These are phyloP conservation scores for Thinopyrum elongatum DNA, from an alignment of 176 grass and related monocot genomes.

Conservation along the genomic window DNA sequence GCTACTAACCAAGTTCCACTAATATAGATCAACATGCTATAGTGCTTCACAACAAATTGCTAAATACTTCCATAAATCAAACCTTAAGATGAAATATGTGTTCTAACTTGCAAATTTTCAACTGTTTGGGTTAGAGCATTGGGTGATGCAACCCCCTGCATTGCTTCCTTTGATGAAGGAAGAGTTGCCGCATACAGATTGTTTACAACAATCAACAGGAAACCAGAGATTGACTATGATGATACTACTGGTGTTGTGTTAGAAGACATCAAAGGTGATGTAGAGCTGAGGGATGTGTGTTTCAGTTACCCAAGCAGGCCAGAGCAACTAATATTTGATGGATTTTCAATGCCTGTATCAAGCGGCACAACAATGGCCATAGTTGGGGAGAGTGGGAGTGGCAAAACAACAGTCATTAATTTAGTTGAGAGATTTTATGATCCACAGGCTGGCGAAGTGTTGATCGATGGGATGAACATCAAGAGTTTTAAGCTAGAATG, in stretches of 20 bases:
- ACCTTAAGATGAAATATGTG: neutral
- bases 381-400: conserved; percentile 87
- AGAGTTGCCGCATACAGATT: conserved; percentile 46
- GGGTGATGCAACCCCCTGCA: conserved; percentile 52
- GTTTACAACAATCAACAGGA: conserved; percentile 51
- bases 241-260: conserved; percentile 30
- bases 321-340: conserved; percentile 48
- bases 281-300: conserved; percentile 53
- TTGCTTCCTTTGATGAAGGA: conserved; percentile 42
- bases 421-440: conserved; percentile 82
- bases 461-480: conserved; percentile 72
- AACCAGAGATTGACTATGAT: conserved; percentile 42
- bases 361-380: conserved; percentile 72
- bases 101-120: conserved; percentile 11
- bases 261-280: conserved; percentile 40
- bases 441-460: conserved; percentile 65
- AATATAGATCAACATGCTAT: neutral
- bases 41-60: conserved; percentile 1
- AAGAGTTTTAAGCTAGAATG: conserved; percentile 59
- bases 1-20: conserved; percentile 2
- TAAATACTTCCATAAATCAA: neutral
- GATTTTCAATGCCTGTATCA: conserved; percentile 59
- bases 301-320: conserved; percentile 62
- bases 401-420: conserved; percentile 78
- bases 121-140: conserved; percentile 47